Conservation (phyloP, 352 stramenopile genomes). For the Pythium phragmiticola region DNA sequence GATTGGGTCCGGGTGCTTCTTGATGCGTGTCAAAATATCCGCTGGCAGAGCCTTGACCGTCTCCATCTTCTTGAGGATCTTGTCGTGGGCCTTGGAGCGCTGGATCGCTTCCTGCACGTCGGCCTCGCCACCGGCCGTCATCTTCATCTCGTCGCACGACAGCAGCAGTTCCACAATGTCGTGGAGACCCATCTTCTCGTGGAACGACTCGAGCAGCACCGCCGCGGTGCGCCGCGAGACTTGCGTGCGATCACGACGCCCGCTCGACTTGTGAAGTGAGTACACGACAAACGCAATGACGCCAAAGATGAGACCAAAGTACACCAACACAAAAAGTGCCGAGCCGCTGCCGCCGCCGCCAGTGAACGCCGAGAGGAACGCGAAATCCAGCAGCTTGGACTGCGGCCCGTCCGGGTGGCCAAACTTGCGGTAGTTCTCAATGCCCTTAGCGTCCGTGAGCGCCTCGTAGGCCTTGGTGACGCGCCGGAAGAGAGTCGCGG, state of each 20-base stretch:
- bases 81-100: slow-evolving; percentile 67
- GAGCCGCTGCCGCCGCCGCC: slow-evolving; percentile 37
- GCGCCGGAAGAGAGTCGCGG: slow-evolving; percentile 51
- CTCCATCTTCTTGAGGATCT: slow-evolving; percentile 84
- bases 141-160: slow-evolving; percentile 71
- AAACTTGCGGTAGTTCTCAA: slow-evolving; percentile 80
- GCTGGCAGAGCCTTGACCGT: slow-evolving; percentile 53
- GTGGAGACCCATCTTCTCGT: slow-evolving; percentile 78
- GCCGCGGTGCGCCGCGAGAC: slow-evolving; percentile 47
- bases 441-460: slow-evolving; percentile 65
- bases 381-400: slow-evolving; percentile 73
- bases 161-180: slow-evolving; percentile 78
- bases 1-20: slow-evolving; percentile 72
- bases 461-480: slow-evolving; percentile 87
- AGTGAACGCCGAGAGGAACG: slow-evolving; percentile 58
- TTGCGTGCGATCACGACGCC: slow-evolving; percentile 59
- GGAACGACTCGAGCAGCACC: slow-evolving; percentile 48
- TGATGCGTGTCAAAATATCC: slow-evolving; percentile 66
- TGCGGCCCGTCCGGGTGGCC: slow-evolving; percentile 78
- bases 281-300: slow-evolving; percentile 64
- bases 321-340: slow-evolving; percentile 66
- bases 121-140: slow-evolving; percentile 36
- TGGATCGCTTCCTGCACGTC: slow-evolving; percentile 45
- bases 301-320: slow-evolving; percentile 65
- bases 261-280: slow-evolving; percentile 52